Evolutionary conservation across 2,329 filamentous ascomycete genomes (phyloP), one percentile per base, ranked within the genome.

Genomic region (Neofusicoccum umdonicola): DNA sequence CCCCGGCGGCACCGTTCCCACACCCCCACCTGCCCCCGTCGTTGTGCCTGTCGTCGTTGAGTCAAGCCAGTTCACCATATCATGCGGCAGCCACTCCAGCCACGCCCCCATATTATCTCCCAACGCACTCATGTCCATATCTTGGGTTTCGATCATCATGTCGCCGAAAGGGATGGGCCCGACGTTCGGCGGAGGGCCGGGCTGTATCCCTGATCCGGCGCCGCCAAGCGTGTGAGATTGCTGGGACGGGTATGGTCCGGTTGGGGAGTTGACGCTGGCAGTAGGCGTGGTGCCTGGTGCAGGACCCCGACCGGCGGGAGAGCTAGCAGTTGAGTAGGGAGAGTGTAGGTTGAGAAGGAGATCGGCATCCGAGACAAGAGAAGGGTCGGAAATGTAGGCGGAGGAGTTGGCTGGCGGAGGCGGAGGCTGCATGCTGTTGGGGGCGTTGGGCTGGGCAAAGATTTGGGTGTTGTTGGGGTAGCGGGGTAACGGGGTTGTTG

Each of bases 141-240:
- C 90, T 67, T 91, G 90, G 66, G 87, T 89, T 72, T 92, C 87
- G 68, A 93, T 91, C 67, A 90, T 88, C 77, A 93, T 89, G 65
- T 82, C 78, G 4, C 78, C 78, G 52, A 82, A 75, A 47, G 72
- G 72, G 11, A 69, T 65, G 52, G 31, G 22, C 4, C 41, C 35
- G 27, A 22, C 22, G 22, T 39, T 31, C 6, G 27, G 62, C 47
- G 54, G 37, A 39, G 51, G 70, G 19, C 58, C 73, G 66, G 42
- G 71, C 68, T 13, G 68, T 69, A 48, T 68, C 63, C 4, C 70
- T 71, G 0, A 75, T 69, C 5, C 72, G 70, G 31, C 69, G 69
- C 22, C 37, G 13, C 35, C 8, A 35, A 62, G 34, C 27, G 17
- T 31, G 19, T 62, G 58, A 4, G 58, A 50, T 27, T 9, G 42